These are phyloP conservation scores for Venturia oleaginea DNA, from an alignment of 2,329 filamentous ascomycete genomes.

Conservation along the genomic window DNA sequence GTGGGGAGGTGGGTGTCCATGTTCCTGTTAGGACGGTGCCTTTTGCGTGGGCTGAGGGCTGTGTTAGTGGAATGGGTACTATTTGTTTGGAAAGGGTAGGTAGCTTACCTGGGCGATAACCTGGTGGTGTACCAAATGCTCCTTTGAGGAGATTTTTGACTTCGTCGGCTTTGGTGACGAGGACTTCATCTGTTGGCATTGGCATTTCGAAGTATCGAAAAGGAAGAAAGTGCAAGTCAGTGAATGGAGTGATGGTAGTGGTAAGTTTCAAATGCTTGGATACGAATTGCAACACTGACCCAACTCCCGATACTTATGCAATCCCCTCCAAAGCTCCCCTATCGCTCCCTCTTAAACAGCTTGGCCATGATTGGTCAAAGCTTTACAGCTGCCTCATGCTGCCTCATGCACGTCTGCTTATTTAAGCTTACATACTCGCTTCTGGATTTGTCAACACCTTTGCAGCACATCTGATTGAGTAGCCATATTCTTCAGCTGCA, in stretches of 20 bases:
- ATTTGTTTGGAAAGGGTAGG: background rate
- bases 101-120: slow-evolving; percentile 24
- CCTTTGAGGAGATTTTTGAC: slow-evolving; percentile 23
- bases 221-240: background rate
- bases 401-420: background rate
- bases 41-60: slow-evolving; percentile 42
- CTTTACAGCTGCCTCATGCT: background rate
- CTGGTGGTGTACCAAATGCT: slow-evolving; percentile 19
- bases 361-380: background rate
- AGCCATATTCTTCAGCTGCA: background rate
- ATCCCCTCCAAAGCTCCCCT: background rate
- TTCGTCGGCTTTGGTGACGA: slow-evolving; percentile 23
- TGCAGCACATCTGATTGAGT: background rate
- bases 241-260: background rate
- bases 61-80: slow-evolving; percentile 10
- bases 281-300: too few relatives aligned
- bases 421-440: slow-evolving; percentile 2
- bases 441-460: background rate
- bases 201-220: slow-evolving; percentile 22
- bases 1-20: slow-evolving; percentile 41
- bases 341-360: background rate
- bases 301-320: background rate
- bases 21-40: slow-evolving; percentile 43
- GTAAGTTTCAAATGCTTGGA: background rate
- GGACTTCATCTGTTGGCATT: slow-evolving; percentile 21